These are phyloP conservation scores for cucumber (Cucumis sativus) DNA, from an alignment of 306 rosid genomes.

Conservation along the genomic window DNA sequence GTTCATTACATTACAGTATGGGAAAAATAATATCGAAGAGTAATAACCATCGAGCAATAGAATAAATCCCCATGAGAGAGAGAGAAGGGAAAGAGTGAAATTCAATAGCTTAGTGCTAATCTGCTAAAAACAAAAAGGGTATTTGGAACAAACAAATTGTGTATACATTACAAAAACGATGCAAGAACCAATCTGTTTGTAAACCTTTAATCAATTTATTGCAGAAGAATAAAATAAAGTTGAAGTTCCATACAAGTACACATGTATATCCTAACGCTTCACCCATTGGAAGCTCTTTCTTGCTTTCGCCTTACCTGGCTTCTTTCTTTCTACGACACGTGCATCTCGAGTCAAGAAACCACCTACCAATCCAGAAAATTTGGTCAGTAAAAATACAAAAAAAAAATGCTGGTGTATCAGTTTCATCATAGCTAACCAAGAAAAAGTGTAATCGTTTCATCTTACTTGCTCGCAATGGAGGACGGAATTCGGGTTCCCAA, in stretches of 20 bases:
- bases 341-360: constrained; percentile 94
- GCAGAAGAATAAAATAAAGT: constrained; percentile 13
- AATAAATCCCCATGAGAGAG: background rate
- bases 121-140: background rate
- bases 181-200: background rate
- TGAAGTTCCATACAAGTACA: constrained; percentile 16
- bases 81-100: background rate
- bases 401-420: background rate
- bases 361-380: constrained; percentile 20
- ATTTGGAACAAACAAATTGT: background rate
- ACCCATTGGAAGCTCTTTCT: constrained; percentile 99
- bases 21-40: background rate
- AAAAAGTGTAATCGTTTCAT: background rate
- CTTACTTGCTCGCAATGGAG: constrained; percentile 62
- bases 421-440: background rate
- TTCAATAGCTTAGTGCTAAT: background rate
- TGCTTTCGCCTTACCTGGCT: constrained; percentile 96
- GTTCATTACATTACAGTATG: background rate
- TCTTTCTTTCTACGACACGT: constrained; percentile 91
- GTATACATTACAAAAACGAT: background rate
- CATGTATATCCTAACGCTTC: constrained; percentile 47
- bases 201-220: background rate
- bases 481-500: constrained; percentile 93
- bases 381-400: background rate
- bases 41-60: background rate